Evolutionary conservation across 805 yeast genomes (phyloP), one percentile per base, ranked within the genome.

Genomic region (Yamadazyma nakazawae): DNA sequence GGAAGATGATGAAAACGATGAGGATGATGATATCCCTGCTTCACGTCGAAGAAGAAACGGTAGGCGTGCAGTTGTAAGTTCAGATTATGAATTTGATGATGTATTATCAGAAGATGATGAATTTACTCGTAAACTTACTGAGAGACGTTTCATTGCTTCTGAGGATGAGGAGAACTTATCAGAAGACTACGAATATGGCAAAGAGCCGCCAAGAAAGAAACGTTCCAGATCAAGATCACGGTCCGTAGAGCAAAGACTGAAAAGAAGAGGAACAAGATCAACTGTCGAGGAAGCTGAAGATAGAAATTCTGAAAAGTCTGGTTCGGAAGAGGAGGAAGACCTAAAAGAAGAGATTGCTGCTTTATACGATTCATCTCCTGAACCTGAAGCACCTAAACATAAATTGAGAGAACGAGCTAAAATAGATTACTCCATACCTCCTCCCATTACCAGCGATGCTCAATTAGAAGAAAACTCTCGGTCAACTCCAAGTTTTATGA

Each of bases 361-460:
- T 24, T 61, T 85, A 38, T 77, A 80, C 56, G 83, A 81, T 50
- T 72, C 84, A 2, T 81, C 83, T 12, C 82, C 88, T 2, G 50
- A 47, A 14, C 68, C 76, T 24, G 71, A 79, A 25, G 74, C 74
- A 1, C 54, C 68, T 30, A 65, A 64, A 41, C 76, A 70, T 49
- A 71, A 71, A 52, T 63, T 74, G 39, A 62, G 76, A 42, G 76
- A 68, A 51, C 81, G 90, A 47, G 67, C 63, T 14, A 82, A 82
- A 40, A 82, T 91, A 10, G 85, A 90, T 59, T 90, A 90, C 61
- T 78, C 84, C 12, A 72, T 90, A 9, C 92, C 96, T 0, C 96
- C 96, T 1, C 96, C 96, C 3, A 70, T 88, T 3, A 54, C 73
- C 18, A 67, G 66, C 45, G 81, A 76, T 42, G 53, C 54, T 34